phyloP scores from a whole-genome alignment of 2,329 filamentous ascomycete genomes.

The Rugonectria rugulosa region DNA sequence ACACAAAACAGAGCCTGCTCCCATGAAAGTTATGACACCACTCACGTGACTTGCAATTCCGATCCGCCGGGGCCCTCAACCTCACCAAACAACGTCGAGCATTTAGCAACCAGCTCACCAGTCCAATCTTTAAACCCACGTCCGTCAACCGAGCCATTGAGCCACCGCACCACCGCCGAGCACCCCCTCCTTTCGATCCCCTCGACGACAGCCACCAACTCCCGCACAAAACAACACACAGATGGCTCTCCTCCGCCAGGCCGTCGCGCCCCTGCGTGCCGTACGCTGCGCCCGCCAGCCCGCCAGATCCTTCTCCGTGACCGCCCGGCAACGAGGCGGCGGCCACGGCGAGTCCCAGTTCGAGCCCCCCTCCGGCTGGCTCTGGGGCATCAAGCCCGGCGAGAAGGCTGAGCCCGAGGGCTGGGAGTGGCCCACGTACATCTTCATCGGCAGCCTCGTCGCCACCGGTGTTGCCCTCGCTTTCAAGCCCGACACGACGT shows the following conservation, averaged over 20 bases:
- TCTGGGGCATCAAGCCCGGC: constrained; percentile 92
- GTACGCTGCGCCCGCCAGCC: constrained; percentile 48
- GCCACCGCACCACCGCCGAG: constrained; percentile 35
- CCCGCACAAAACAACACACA: too few relatives aligned
- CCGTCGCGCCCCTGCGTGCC: constrained; percentile 47
- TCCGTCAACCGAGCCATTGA: constrained; percentile 38
- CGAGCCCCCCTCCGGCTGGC: constrained; percentile 89
- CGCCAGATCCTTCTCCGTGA: constrained; percentile 53
- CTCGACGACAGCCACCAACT: constrained; percentile 33
- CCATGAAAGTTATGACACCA: constrained; percentile 8
- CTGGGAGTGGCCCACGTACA: constrained; percentile 89
- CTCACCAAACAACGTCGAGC: constrained; percentile 30
- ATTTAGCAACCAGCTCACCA: constrained; percentile 30
- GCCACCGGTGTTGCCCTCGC: constrained; percentile 83
- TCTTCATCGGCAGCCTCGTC: constrained; percentile 80
- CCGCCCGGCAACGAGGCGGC: constrained; percentile 51
- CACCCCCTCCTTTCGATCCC: constrained; percentile 13
- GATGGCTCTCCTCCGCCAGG: constrained; percentile 48
- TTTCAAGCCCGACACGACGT: constrained; percentile 99
- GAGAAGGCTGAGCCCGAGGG: constrained; percentile 97
- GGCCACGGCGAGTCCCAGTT: constrained; percentile 73
- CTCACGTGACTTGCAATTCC: constrained; percentile 37
- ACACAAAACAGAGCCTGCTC: constrained; percentile 14
- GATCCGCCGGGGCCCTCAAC: constrained; percentile 32
- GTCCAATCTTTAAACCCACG: constrained; percentile 24